phyloP scores from a whole-genome alignment of 2,329 filamentous ascomycete species.

The Exophiala phaeomuriformis region DNA sequence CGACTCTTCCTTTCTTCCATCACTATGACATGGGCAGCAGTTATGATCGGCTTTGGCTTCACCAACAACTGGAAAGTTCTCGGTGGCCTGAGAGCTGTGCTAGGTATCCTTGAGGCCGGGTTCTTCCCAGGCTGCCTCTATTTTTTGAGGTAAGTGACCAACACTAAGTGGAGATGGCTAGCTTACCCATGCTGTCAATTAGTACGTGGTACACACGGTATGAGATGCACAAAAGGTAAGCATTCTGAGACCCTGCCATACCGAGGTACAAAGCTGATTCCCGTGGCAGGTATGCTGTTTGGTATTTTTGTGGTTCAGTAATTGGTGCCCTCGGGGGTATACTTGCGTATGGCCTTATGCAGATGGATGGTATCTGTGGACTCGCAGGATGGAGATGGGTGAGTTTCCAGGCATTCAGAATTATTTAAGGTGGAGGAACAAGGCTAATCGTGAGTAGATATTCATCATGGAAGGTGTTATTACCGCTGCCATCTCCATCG shows the following conservation, averaged over 20 bases:
- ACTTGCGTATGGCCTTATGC: constrained; percentile 37
- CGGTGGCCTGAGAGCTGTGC: constrained; percentile 34
- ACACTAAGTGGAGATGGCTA: no score
- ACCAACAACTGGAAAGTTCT: constrained; percentile 28
- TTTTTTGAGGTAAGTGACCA: constrained; percentile 31
- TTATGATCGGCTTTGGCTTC: constrained; percentile 28
- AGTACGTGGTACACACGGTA: constrained; percentile 21
- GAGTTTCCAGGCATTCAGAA: no score
- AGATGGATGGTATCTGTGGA: constrained; percentile 25
- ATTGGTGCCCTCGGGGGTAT: constrained; percentile 45
- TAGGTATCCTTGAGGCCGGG: constrained; percentile 58
- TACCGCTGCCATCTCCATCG: no score
- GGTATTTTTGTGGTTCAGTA: constrained; percentile 44
- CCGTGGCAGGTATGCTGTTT: constrained; percentile 30
- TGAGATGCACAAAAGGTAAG: constrained; percentile 35
- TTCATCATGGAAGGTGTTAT: constrained; percentile 22
- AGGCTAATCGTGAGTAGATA: constrained; percentile 6
- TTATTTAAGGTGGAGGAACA: not conserved
- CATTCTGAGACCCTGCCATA: no score
- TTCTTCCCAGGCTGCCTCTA: constrained; percentile 62
- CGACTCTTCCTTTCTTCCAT: no score
- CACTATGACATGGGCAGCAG: no score
- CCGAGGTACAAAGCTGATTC: no score
- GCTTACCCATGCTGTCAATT: constrained; percentile 32
- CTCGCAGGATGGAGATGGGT: no score